A percentile compares a stretch with the other conserved stretches of the same genome.
Conservation (phyloP, 768 basidiomycete species). For the Paxillus involutus region DNA sequence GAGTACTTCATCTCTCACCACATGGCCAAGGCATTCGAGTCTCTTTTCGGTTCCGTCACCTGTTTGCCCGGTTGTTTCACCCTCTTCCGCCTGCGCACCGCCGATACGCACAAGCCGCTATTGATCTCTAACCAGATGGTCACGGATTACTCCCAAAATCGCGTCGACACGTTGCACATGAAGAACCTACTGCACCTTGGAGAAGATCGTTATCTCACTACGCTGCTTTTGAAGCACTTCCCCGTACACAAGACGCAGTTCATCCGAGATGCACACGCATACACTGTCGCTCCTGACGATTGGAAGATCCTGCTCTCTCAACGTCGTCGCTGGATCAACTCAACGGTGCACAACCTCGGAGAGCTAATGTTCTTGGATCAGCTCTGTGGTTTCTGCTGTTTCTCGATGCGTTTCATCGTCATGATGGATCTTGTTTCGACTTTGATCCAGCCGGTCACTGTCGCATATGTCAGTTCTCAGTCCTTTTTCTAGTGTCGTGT, state of each 20-base stretch:
- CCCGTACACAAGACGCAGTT: slow-evolving; percentile 93
- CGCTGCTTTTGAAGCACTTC: slow-evolving; percentile 94
- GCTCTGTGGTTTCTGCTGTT: slow-evolving; percentile 96
- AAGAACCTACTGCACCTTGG: slow-evolving; percentile 97
- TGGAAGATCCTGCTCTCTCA: slow-evolving; percentile 94
- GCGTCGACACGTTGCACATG: slow-evolving; percentile 97
- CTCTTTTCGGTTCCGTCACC: slow-evolving; percentile 94
- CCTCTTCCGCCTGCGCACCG: slow-evolving; percentile 90
- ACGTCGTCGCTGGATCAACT: slow-evolving; percentile 99
- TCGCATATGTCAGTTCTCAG: slow-evolving; percentile 73
- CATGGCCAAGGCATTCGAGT: slow-evolving; percentile 98
- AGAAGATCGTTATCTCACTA: slow-evolving; percentile 99
- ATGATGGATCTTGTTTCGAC: slow-evolving; percentile 95
- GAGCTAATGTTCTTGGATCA: slow-evolving; percentile 91
- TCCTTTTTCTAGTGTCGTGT: not conserved
- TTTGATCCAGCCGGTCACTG: slow-evolving; percentile 80
- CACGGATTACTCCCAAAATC: slow-evolving; percentile 91
- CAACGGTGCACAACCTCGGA: slow-evolving; percentile 94
- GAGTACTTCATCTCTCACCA: slow-evolving; percentile 99
- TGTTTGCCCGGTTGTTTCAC: slow-evolving; percentile 99
- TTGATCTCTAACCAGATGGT: slow-evolving; percentile 90
- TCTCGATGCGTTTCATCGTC: slow-evolving; percentile 98
- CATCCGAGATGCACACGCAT: slow-evolving; percentile 90
- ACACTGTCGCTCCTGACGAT: slow-evolving; percentile 93
- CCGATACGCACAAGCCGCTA: slow-evolving; percentile 94